Evolutionary conservation across 805 yeast genomes (phyloP), one percentile per base, ranked within the genome.

Genomic region (Candida qinlingensis): DNA sequence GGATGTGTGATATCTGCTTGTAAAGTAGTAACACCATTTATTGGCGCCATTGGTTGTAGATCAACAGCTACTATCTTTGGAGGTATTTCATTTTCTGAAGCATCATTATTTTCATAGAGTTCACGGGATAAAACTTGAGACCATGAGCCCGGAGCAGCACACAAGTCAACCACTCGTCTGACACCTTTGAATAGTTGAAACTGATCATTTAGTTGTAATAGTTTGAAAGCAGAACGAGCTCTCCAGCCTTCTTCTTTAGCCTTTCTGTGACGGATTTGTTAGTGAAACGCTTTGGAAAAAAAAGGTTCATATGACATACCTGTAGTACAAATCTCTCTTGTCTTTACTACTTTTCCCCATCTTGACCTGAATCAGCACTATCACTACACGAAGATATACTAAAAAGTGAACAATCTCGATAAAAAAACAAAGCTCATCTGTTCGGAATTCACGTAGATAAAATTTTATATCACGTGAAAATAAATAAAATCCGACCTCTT

Each of bases 91-190:
- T 59, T 58, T 5, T 62, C 66, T 11, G 66, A 63, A 38, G 65
- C 65, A 44, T 54, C 57, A n/a, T 60, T 59, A 36, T 67, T 74
- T 51, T 72, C 71, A 56, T 75, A 80, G 37, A 87, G 67, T 59
- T 83, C 83, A 56, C 87, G 69, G 33, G 94, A 83, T 11, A 94
- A 75, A 0, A 94, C 99, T 64, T 94, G 99, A 1, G 96, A 87
- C 99, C 99, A 94, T 4, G 97, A 90, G 1, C 97, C 97, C 0
- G 97, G 97, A 5, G 98, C 99, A 36, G 99, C 99, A 74, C 99
- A 94, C 31, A 94, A 73, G 68, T 94, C 99, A 5, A 94, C 99
- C 4, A 94, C 98, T 57, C 96, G 72, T 40, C 73, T 75, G 35
- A 90, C 81, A 38, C 80, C 85, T 47, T 75, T 73, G 44, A 81